phyloP scores from a whole-genome alignment of 345 rosid species.

The Garcia nutans region DNA sequence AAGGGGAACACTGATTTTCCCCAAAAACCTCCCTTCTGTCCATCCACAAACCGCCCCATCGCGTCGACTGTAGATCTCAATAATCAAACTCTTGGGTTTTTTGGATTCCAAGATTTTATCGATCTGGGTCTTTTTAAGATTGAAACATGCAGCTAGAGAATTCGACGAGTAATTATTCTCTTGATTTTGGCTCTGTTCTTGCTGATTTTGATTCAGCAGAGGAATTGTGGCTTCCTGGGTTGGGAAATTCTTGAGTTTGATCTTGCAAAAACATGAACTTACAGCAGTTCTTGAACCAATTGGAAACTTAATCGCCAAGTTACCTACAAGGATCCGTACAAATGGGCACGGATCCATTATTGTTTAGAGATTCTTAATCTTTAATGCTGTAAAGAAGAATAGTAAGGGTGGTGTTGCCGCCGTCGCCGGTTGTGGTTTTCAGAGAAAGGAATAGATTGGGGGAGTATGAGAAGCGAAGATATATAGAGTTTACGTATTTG shows the following conservation, averaged over 20 bases:
- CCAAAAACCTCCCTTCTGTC: conserved; percentile 54
- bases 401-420: background rate
- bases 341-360: conserved; percentile 96
- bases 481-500: background rate
- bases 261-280: conserved; percentile 51
- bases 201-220: conserved; percentile 19
- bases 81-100: conserved; percentile 25
- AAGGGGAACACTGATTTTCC: conserved; percentile 49
- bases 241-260: conserved; percentile 57
- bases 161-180: conserved; percentile 19
- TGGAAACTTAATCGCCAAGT: conserved; percentile 62
- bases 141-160: conserved; percentile 70
- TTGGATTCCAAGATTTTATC: conserved; percentile 35
- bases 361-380: background rate
- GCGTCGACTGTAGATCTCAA: conserved; percentile 49
- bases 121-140: conserved; percentile 48
- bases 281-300: conserved; percentile 30
- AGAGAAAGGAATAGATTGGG: background rate
- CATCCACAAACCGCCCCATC: conserved; percentile 46
- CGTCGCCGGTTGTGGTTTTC: background rate
- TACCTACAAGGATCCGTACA: conserved; percentile 74
- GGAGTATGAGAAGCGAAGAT: background rate
- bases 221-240: conserved; percentile 47
- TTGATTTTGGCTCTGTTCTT: conserved; percentile 17
- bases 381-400: background rate